phyloP scores from a whole-genome alignment of 176 grass and related monocot species.

The Oropetium thomaeum region DNA sequence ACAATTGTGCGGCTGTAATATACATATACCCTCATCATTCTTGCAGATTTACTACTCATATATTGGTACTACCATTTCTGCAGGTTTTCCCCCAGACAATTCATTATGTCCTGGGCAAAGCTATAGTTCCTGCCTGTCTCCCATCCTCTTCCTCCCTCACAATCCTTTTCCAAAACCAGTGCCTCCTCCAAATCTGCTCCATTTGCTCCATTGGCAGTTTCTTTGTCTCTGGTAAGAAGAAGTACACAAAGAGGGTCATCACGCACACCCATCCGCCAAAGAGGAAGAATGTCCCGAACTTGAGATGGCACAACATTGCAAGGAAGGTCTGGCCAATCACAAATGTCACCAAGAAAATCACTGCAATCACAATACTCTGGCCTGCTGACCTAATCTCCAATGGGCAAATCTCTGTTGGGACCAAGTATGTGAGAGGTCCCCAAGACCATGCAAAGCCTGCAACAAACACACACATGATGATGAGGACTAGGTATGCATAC shows the following conservation, averaged over 20 bases:
- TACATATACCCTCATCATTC: background rate
- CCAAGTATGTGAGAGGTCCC: too few relatives aligned
- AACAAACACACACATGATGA: too few relatives aligned
- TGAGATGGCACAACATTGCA: constrained; percentile 64
- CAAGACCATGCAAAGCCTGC: constrained; percentile 1
- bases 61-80: background rate
- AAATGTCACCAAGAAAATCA: constrained; percentile 60
- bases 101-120: constrained; percentile 20
- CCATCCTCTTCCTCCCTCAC: constrained; percentile 29
- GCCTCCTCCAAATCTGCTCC: constrained; percentile 77
- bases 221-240: constrained; percentile 81
- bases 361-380: constrained; percentile 64
- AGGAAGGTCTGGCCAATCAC: constrained; percentile 79
- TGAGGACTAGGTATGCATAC: constrained; percentile 46
- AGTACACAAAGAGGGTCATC: constrained; percentile 70
- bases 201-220: constrained; percentile 78
- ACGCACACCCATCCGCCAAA: constrained; percentile 56
- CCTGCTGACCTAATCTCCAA: constrained; percentile 44
- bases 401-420: too few relatives aligned
- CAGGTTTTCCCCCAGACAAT: background rate
- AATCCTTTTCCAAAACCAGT: constrained; percentile 75
- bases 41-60: constrained; percentile 1
- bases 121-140: background rate
- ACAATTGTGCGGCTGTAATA: background rate
- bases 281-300: constrained; percentile 72